phyloP scores from a whole-genome alignment of 2,329 filamentous ascomycete species.

The Ceratocystis cacaofunesta region DNA sequence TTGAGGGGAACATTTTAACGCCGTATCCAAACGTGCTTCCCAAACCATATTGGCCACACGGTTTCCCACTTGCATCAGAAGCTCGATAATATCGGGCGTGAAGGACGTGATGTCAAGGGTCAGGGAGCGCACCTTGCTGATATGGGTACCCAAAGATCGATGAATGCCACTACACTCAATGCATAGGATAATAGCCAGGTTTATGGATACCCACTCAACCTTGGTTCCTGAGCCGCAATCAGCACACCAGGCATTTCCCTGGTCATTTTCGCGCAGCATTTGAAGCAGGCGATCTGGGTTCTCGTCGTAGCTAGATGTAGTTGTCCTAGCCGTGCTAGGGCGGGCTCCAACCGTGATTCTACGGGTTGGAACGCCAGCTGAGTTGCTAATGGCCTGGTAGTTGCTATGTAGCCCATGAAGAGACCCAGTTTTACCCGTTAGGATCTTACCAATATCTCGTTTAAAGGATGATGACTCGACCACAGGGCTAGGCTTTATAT shows the following conservation, averaged over 20 bases:
- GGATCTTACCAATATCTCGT: constrained; percentile 78
- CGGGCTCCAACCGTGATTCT: constrained; percentile 85
- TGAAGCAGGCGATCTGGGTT: constrained; percentile 76
- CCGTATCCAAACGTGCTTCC: constrained; percentile 69
- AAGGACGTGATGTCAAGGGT: constrained; percentile 94
- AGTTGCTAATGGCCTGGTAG: constrained; percentile 32
- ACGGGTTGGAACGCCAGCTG: constrained; percentile 49
- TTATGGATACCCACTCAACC: constrained; percentile 98
- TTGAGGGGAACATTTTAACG: constrained; percentile 56
- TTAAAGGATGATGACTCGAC: constrained; percentile 41
- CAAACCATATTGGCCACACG: constrained; percentile 92
- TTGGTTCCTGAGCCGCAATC: constrained; percentile 86
- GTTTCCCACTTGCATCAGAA: constrained; percentile 83
- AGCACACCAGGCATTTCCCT: constrained; percentile 85
- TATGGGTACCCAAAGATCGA: constrained; percentile 87
- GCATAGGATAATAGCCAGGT: constrained; percentile 87
- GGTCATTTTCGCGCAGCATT: constrained; percentile 73
- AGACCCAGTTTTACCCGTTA: constrained; percentile 82
- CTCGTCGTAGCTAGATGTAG: constrained; percentile 62
- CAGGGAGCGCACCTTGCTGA: constrained; percentile 89
- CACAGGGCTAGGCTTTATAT: constrained; percentile 30
- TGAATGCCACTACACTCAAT: constrained; percentile 98
- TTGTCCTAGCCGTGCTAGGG: constrained; percentile 53
- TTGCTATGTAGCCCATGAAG: constrained; percentile 39
- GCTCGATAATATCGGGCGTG: constrained; percentile 89